Conservation (phyloP, 1,284 basidiomycete species). For the Coriolopsis trogii region DNA sequence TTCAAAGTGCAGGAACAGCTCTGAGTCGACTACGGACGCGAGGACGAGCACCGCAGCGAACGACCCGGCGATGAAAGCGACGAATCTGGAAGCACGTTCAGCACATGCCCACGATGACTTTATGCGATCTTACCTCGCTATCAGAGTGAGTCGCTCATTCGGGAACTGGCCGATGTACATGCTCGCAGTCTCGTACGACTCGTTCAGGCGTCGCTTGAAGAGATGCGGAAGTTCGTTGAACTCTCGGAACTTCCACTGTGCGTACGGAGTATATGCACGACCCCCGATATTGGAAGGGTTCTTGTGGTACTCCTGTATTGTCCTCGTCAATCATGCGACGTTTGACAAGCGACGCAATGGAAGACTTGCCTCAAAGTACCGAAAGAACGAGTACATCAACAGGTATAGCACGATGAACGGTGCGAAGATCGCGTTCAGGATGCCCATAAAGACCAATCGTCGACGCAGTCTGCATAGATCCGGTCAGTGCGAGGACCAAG, state of each 20-base stretch:
- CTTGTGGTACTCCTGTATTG: constrained; percentile 91
- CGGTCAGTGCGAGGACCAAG: too few relatives aligned
- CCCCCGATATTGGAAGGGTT: constrained; percentile 94
- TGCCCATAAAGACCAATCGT: constrained; percentile 95
- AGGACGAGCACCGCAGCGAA: constrained; percentile 94
- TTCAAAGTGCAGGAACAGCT: constrained; percentile 92
- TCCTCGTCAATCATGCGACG: not conserved
- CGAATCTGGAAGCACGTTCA: constrained; percentile 62
- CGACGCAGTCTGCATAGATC: constrained; percentile 63
- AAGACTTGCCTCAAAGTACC: constrained; percentile 94
- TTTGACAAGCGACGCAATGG: not conserved
- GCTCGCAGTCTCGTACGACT: constrained; percentile 88
- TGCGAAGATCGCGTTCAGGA: constrained; percentile 92
- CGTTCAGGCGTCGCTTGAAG: constrained; percentile 84
- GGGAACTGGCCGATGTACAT: constrained; percentile 98
- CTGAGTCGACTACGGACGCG: constrained; percentile 90
- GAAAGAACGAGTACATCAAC: constrained; percentile 98
- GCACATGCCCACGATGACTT: not conserved
- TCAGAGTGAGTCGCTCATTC: constrained; percentile 87
- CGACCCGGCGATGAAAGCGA: constrained; percentile 95
- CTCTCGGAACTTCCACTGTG: constrained; percentile 98
- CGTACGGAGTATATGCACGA: constrained; percentile 91
- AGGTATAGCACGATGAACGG: constrained; percentile 98
- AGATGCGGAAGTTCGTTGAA: constrained; percentile 98
- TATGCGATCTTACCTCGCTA: constrained; percentile 69